These are phyloP conservation scores for Pseudopithomyces chartarum DNA, from an alignment of 2,329 filamentous ascomycete genomes.

Conservation along the genomic window DNA sequence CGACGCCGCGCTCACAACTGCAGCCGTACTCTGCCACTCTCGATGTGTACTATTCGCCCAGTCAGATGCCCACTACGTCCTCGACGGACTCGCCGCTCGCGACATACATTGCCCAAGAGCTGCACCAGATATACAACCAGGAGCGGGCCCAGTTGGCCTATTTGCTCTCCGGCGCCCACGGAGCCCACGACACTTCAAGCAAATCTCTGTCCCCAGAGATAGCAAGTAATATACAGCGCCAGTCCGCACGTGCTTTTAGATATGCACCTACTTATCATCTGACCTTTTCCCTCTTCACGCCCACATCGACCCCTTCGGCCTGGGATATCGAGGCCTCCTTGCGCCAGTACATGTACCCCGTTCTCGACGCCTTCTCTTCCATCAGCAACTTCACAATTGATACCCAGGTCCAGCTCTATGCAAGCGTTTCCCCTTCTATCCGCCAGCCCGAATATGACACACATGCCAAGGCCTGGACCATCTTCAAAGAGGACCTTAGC, in stretches of 20 bases:
- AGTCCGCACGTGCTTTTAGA: slow-evolving; percentile 83
- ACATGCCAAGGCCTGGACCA: slow-evolving; percentile 62
- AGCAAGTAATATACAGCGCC: slow-evolving; percentile 62
- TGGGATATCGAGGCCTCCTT: slow-evolving; percentile 91
- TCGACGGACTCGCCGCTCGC: slow-evolving; percentile 76
- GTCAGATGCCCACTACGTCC: slow-evolving; percentile 67
- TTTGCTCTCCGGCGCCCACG: slow-evolving; percentile 52
- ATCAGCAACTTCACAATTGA: slow-evolving; percentile 97
- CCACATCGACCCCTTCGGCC: slow-evolving; percentile 74
- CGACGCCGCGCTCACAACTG: slow-evolving; percentile 63
- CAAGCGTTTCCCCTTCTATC: slow-evolving; percentile 68
- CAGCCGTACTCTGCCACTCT: slow-evolving; percentile 73
- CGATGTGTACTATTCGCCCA: slow-evolving; percentile 76
- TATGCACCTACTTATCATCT: slow-evolving; percentile 94
- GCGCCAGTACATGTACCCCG: slow-evolving; percentile 77
- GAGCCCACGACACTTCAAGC: slow-evolving; percentile 48
- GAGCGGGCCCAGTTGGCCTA: slow-evolving; percentile 78
- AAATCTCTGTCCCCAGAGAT: slow-evolving; percentile 56
- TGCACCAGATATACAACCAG: slow-evolving; percentile 80
- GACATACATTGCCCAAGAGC: slow-evolving; percentile 75
- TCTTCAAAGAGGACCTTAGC: slow-evolving; percentile 85
- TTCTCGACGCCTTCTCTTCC: slow-evolving; percentile 76
- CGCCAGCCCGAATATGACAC: slow-evolving; percentile 61
- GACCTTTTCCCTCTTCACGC: slow-evolving; percentile 93
- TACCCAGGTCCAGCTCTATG: slow-evolving; percentile 94